A percentile compares a stretch with the other conserved stretches of the same genome.
Conservation (phyloP, 495 filamentous ascomycete species). For the Coniosporium apollinis region DNA sequence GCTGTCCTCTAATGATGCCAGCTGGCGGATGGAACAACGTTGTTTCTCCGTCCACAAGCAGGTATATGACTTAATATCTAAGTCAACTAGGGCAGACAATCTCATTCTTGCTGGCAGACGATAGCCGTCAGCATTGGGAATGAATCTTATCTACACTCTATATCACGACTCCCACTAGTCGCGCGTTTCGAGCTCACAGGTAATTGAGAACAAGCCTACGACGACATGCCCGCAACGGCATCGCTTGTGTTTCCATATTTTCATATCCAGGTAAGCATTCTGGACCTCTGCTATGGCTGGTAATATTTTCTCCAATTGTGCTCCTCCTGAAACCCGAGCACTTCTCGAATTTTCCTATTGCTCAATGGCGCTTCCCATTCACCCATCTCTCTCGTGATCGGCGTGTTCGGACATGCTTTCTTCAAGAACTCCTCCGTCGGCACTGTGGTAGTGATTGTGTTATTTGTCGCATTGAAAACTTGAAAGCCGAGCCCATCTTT, state of each 20-base stretch:
- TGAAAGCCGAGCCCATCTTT: slow-evolving; percentile 40
- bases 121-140: too few relatives aligned
- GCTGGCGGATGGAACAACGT: too few relatives aligned
- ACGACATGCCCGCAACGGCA: too few relatives aligned
- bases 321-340: slow-evolving; percentile 39
- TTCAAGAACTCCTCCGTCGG: slow-evolving; percentile 34
- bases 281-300: slow-evolving; percentile 11
- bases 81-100: too few relatives aligned
- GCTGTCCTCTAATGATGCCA: too few relatives aligned
- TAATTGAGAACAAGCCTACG: not conserved
- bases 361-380: slow-evolving; percentile 38
- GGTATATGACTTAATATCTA: too few relatives aligned
- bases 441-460: slow-evolving; percentile 33
- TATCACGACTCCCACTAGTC: too few relatives aligned
- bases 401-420: slow-evolving; percentile 27
- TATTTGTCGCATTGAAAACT: slow-evolving; percentile 45
- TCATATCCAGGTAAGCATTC: too few relatives aligned
- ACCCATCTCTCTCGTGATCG: slow-evolving; percentile 35
- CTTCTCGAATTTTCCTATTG: slow-evolving; percentile 39
- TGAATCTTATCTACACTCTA: too few relatives aligned
- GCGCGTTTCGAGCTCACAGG: not conserved
- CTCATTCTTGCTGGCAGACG: too few relatives aligned
- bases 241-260: too few relatives aligned
- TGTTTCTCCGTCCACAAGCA: too few relatives aligned
- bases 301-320: slow-evolving; percentile 36